Base-by-base conservation (phyloP, 169 alveolate species). In the Fabrea salina region DNA sequence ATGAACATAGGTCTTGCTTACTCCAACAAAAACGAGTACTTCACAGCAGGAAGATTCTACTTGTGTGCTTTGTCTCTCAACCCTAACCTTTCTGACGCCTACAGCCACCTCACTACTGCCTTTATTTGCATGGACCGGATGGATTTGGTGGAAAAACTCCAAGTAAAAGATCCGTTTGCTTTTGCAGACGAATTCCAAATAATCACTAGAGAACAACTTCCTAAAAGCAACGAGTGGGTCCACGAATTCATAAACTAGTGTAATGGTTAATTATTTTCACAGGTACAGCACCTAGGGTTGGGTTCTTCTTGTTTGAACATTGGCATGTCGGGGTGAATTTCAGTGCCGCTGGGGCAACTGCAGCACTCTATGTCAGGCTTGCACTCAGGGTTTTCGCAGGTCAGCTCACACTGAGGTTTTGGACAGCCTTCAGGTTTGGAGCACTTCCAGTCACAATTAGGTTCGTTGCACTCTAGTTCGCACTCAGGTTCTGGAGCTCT, bases 1-100 rank as follows among this genome's bases (percentile, higher is more conserved):
- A 92, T 91, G 5, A 95, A 95, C 77, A 57, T 91, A 7, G 97
- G 96, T n/a, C 72, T 95, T 13, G 67, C 78, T 43, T 68, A 68
- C 44, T 22, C 67, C 0, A 40, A 37, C 30, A 4, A n/a, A 22
- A 64, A 58, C 7, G 72, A 61, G n/a, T 86, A 71, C 37, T 50
- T 1, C 25, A 64, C 40, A 0, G 59, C 87, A n/a, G 75, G 79
- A 33, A 82, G 85, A 0, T 83, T 61, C 40, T 83, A 83, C 75
- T 51, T 86, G 6, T 76, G 84, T 71, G 90, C 92, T n/a, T 44
- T 86, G 59, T 53, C 86, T 4, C 49, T 86, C 3, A 86, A 86
- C 53, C 86, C 87, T 4, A 6, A 58, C 39, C 90, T 90, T 4
- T 30, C 39, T 0, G 88, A 86, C 35, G 51, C 83, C 11, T 86